These are phyloP conservation scores for Pythium periplocum DNA, from an alignment of 352 stramenopile genomes.

Conservation along the genomic window DNA sequence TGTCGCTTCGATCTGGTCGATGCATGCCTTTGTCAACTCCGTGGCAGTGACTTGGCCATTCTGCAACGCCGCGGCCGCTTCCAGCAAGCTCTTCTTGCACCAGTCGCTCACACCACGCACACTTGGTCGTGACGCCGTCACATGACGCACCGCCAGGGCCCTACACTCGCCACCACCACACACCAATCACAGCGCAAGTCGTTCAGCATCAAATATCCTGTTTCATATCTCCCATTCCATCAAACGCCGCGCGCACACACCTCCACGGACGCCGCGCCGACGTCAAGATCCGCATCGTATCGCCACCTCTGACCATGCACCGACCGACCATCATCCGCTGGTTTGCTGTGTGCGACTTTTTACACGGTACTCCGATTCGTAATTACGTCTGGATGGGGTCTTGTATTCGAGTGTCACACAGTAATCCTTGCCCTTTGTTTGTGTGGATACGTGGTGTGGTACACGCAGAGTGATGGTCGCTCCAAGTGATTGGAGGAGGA, in stretches of 20 bases:
- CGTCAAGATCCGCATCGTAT: no score
- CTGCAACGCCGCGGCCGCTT: constrained; percentile 41
- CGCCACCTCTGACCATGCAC: no score
- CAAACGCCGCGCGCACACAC: no score
- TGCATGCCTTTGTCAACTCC: constrained; percentile 63
- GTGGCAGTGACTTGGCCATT: constrained; percentile 45
- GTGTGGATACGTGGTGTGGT: constrained; percentile 1
- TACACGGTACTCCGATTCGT: neutral
- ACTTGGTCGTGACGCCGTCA: neutral
- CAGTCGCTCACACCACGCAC: constrained; percentile 41
- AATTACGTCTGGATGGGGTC: neutral
- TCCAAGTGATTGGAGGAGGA: constrained; percentile 77
- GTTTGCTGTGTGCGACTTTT: no score
- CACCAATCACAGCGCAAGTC: no score
- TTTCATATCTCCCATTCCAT: no score
- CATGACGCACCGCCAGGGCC: neutral
- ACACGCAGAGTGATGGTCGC: constrained; percentile 33
- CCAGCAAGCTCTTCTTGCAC: constrained; percentile 53
- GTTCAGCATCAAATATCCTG: no score
- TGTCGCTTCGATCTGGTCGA: constrained; percentile 70
- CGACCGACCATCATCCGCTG: no score
- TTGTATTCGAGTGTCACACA: no score
- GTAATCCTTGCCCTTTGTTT: no score
- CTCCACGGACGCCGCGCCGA: no score
- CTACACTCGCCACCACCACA: no score